Evolutionary conservation across 768 basidiomycete species (phyloP).

Genomic region (Trametes villosa): DNA sequence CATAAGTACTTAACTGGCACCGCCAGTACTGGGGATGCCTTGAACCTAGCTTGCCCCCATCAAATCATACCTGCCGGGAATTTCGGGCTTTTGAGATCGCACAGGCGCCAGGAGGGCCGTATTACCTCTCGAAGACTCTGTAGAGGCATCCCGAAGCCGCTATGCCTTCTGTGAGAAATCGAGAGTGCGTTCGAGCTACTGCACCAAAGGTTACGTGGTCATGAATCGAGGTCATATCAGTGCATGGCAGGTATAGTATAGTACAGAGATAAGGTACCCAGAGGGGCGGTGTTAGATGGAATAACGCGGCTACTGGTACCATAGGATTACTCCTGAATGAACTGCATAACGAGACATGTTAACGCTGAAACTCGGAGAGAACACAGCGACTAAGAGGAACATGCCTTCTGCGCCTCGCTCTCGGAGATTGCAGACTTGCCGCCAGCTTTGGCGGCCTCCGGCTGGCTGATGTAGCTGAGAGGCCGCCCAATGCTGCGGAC

Average conservation of each 20-base stretch:
- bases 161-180: no score
- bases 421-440: constrained; percentile 63
- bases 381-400: neutral
- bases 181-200: no score
- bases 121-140: no score
- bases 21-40: no score
- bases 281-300: neutral
- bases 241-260: neutral
- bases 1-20: no score
- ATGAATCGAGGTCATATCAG: no score
- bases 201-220: no score
- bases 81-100: no score
- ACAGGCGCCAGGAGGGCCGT: no score
- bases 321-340: constrained; percentile 10
- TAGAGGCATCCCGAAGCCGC: no score
- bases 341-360: neutral
- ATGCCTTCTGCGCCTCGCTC: constrained; percentile 55
- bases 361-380: neutral
- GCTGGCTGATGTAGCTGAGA: constrained; percentile 63
- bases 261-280: neutral
- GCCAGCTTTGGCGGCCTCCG: constrained; percentile 64
- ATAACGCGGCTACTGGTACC: neutral
- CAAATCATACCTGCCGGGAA: no score
- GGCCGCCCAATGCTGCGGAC: constrained; percentile 49
- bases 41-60: no score